Percentiles rank a stretch among this genome's conserved stretches.
Conservation (phyloP, 352 stramenopile genomes). For the Globisporangium cystogenes region DNA sequence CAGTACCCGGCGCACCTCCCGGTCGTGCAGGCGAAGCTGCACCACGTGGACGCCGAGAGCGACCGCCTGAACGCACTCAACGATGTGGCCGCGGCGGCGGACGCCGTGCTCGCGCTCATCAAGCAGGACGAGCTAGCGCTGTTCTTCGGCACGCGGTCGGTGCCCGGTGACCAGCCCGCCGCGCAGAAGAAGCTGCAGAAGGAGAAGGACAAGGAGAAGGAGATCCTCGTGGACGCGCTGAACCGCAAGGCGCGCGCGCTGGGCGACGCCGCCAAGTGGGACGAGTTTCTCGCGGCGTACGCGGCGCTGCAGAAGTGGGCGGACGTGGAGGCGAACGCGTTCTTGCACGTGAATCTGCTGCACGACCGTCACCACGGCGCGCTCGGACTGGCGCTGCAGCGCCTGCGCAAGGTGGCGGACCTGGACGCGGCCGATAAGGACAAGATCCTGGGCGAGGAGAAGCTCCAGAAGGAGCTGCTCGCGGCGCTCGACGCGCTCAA, state of each 20-base stretch:
- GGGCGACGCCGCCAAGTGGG: slow-evolving; percentile 45
- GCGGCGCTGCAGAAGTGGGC: slow-evolving; percentile 67
- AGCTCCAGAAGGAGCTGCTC: slow-evolving; percentile 43
- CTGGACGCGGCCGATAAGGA: slow-evolving; percentile 49
- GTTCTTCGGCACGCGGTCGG: slow-evolving; percentile 66
- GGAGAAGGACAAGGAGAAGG: slow-evolving; percentile 65
- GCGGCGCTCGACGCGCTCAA: slow-evolving; percentile 29
- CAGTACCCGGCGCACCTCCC: slow-evolving; percentile 60
- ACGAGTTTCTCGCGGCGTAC: slow-evolving; percentile 47
- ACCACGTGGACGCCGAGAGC: slow-evolving; percentile 67
- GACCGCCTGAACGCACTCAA: slow-evolving; percentile 33
- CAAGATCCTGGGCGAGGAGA: slow-evolving; percentile 63
- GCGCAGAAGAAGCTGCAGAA: slow-evolving; percentile 68
- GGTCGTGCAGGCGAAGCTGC: slow-evolving; percentile 57
- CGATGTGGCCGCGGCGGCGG: slow-evolving; percentile 47
- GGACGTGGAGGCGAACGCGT: slow-evolving; percentile 52
- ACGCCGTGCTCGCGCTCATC: slow-evolving; percentile 54
- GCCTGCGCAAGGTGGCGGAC: slow-evolving; percentile 63
- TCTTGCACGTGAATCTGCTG: slow-evolving; percentile 51
- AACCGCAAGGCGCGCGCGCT: slow-evolving; percentile 67
- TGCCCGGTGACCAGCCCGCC: slow-evolving; percentile 40
- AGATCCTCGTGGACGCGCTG: slow-evolving; percentile 66
- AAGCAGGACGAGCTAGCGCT: slow-evolving; percentile 58
- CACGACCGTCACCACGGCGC: slow-evolving; percentile 48
- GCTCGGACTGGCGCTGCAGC: slow-evolving; percentile 50